Evolutionary conservation across 2,329 filamentous ascomycete species (phyloP), one percentile per base, ranked within the genome.

Genomic region (Paradendryphiella salina): DNA sequence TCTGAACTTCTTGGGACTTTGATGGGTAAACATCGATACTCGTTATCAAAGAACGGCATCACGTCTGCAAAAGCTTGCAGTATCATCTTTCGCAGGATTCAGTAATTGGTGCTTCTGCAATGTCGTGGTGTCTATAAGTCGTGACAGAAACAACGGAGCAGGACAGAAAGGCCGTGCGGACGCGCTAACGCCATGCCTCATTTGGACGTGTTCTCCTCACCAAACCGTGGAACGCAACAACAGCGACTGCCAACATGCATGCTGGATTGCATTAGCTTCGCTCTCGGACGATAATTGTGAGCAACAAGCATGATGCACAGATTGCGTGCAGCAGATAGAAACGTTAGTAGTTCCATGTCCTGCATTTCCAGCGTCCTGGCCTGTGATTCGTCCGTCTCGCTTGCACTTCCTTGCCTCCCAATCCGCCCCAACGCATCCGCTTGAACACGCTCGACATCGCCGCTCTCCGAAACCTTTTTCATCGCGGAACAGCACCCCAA

Each of bases 401-500:
- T 44, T 38, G 46, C 46, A 45, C 40, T 43, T 50, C 46, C 46
- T 50, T 50, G 46, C 40, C 46, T 45, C 41, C 33, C 41, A 45
- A 31, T 31, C 46, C 46, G 46, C 46, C 46, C 46, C 41, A 50
- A 45, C 46, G 34, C 46, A 50, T 45, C 46, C 46, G 46, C 46
- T 47, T 50, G 46, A 33, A 45, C 46, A 50, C 46, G 46, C 46
- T 50, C 46, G 46, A 50, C 46, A 50, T 50, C 46, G 46, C 46
- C 46, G 46, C 46, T 20, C 46, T 38, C 40, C 41, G 20, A 50
- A 50, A 36, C 58, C 57, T 39, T 50, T 41, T 59, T 34, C 54
- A 60, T 64, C 63, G 50, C 55, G 37, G 42, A 63, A 62, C 53
- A 46, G 18, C 46, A 44, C 31, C 50, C 33, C 49, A 45, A 52